Percentiles rank a stretch among this genome's conserved stretches.
Evolutionary conservation across 306 rosid species (phyloP).

Genomic region (Arachis stenosperma): DNA sequence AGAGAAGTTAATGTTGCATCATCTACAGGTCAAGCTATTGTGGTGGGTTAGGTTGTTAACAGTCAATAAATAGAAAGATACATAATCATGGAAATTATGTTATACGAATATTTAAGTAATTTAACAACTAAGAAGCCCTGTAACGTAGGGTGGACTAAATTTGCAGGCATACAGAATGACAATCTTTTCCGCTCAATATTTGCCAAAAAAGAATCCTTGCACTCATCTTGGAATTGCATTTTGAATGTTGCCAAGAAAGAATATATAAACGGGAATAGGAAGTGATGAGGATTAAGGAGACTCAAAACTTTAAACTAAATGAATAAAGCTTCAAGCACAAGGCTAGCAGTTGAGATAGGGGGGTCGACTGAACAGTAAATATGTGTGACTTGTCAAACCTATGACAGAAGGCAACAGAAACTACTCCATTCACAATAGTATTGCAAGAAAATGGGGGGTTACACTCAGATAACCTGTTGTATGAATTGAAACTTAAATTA

Average conservation of each 20-base stretch:
- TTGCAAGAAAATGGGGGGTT: slow-evolving; percentile 18
- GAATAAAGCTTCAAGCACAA: slow-evolving; percentile 7
- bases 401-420: background rate
- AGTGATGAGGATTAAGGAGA: background rate
- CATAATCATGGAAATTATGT: background rate
- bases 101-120: background rate
- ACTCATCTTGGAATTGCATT: background rate
- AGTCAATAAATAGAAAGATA: background rate
- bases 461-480: background rate
- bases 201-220: background rate
- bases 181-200: background rate
- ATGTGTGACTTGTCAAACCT: slow-evolving; percentile 12
- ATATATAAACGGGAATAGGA: background rate
- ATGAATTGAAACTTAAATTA: slow-evolving; percentile 16
- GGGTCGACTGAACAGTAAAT: background rate
- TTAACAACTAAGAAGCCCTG: background rate
- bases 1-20: background rate
- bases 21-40: too few relatives aligned
- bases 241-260: slow-evolving; percentile 10
- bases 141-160: background rate
- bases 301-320: background rate
- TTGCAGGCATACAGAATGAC: background rate
- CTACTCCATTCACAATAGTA: slow-evolving; percentile 13
- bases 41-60: too few relatives aligned
- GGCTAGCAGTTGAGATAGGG: slow-evolving; percentile 1